Evolutionary conservation across 1,284 basidiomycete species (phyloP).

Genomic region (Takashimella tepidaria): DNA sequence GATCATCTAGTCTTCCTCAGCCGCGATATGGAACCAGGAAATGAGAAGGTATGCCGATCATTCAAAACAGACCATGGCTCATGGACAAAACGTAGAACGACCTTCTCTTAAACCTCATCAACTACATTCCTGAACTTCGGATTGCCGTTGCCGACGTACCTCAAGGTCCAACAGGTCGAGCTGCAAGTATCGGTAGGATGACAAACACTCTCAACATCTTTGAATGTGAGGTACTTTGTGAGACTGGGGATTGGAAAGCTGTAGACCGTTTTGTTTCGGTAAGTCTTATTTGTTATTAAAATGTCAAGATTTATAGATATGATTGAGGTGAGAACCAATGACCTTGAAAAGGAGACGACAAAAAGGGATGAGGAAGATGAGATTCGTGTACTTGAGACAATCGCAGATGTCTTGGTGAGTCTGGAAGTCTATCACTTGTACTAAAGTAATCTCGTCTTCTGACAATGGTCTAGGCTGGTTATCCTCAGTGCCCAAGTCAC

Average conservation of each 20-base stretch:
- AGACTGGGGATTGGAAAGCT: constrained; percentile 4
- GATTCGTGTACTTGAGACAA: not conserved
- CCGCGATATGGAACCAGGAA: constrained; percentile 4
- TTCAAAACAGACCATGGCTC: too few relatives aligned
- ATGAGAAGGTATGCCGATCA: constrained; percentile 7
- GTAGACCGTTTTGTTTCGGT: constrained; percentile 1
- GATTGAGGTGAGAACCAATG: too few relatives aligned
- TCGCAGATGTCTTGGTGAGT: constrained; percentile 4
- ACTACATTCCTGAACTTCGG: not conserved
- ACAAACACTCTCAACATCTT: not conserved
- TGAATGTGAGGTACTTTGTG: constrained; percentile 10
- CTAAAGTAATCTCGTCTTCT: too few relatives aligned
- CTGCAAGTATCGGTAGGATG: not conserved
- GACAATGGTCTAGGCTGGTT: constrained; percentile 6
- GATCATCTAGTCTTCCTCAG: constrained; percentile 3
- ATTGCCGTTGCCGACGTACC: not conserved
- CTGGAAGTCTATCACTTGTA: too few relatives aligned
- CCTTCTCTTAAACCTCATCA: not conserved
- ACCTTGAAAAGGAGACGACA: not conserved
- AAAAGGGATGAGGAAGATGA: not conserved
- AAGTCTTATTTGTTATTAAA: not conserved
- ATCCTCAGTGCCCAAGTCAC: not conserved
- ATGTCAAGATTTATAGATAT: not conserved
- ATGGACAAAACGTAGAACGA: not conserved
- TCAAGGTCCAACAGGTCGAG: not conserved